Evolutionary conservation across 805 yeast genomes (phyloP).

Genomic region (Hanseniaspora pseudoguilliermondii): DNA sequence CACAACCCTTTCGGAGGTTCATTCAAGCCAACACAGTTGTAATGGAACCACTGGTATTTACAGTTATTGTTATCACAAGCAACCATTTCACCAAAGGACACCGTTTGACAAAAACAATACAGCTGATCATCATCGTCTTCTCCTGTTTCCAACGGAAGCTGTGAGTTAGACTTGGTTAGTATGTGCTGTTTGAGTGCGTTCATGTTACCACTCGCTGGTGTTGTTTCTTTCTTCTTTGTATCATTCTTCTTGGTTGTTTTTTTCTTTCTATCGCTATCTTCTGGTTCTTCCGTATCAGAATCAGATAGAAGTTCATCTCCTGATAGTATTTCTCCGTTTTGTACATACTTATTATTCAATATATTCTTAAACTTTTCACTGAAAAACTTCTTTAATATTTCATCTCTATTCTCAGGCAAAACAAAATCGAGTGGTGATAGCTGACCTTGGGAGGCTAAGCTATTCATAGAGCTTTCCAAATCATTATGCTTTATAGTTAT

Average conservation of each 20-base stretch:
- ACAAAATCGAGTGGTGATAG: slow-evolving; percentile 19
- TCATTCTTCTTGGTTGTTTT: background rate
- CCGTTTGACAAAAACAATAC: slow-evolving; percentile 89
- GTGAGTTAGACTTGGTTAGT: background rate
- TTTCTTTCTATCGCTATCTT: background rate
- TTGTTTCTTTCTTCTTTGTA: background rate
- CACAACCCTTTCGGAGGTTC: slow-evolving; percentile 86
- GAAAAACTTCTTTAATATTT: slow-evolving; percentile 1
- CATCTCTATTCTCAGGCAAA: slow-evolving; percentile 17
- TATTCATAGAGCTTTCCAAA: slow-evolving; percentile 15
- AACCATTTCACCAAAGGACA: slow-evolving; percentile 90
- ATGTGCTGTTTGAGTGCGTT: background rate
- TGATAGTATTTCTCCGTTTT: background rate
- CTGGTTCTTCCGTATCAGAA: background rate
- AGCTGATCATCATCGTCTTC: slow-evolving; percentile 53
- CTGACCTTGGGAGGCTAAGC: slow-evolving; percentile 20
- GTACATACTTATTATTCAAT: background rate
- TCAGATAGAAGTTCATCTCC: slow-evolving; percentile 1
- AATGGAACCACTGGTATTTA: slow-evolving; percentile 90
- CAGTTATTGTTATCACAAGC: slow-evolving; percentile 90
- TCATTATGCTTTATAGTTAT: slow-evolving; percentile 4
- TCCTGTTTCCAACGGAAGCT: slow-evolving; percentile 16
- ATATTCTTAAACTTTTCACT: slow-evolving; percentile 5
- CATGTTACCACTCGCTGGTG: background rate
- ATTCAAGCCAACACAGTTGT: slow-evolving; percentile 80